These are phyloP conservation scores for Chlamydomonas incerta DNA, from an alignment of 139 green algal genomes.

Conservation along the genomic window DNA sequence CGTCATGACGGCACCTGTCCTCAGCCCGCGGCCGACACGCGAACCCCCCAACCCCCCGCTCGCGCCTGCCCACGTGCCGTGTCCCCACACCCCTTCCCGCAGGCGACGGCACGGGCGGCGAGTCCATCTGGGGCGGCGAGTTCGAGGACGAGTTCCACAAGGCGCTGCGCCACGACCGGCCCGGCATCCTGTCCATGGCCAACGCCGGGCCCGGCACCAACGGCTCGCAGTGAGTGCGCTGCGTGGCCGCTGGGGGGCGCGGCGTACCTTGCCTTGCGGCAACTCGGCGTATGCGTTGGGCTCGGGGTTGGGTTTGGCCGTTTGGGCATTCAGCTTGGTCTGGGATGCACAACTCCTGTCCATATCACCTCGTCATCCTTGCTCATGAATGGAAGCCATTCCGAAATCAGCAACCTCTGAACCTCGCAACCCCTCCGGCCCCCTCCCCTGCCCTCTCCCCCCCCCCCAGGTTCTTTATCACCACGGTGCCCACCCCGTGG, in stretches of 20 bases:
- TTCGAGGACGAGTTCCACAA: conserved; percentile 98
- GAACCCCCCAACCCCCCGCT: no score
- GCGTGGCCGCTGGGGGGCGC: no score
- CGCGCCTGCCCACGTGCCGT: background rate
- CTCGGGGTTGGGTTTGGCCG: no score
- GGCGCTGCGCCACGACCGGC: conserved; percentile 91
- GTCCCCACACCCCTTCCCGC: background rate
- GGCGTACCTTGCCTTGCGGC: no score
- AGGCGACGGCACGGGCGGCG: conserved; percentile 96
- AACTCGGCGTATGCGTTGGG: no score
- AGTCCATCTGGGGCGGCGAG: conserved; percentile 97
- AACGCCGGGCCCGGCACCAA: conserved; percentile 78
- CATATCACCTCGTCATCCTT: no score
- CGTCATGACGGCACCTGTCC: no score
- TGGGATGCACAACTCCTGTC: no score
- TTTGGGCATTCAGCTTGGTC: no score
- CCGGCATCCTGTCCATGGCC: conserved; percentile 76
- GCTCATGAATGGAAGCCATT: no score
- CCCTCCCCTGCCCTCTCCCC: background rate
- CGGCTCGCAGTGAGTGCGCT: conserved; percentile 63
- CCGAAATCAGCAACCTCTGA: background rate
- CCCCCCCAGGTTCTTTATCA: conserved; percentile 90
- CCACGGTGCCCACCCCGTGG: conserved; percentile 90
- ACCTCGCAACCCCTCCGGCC: background rate
- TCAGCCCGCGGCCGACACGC: no score